phyloP scores from a whole-genome alignment of 129 eudicot genomes.

The Sambucus nigra region DNA sequence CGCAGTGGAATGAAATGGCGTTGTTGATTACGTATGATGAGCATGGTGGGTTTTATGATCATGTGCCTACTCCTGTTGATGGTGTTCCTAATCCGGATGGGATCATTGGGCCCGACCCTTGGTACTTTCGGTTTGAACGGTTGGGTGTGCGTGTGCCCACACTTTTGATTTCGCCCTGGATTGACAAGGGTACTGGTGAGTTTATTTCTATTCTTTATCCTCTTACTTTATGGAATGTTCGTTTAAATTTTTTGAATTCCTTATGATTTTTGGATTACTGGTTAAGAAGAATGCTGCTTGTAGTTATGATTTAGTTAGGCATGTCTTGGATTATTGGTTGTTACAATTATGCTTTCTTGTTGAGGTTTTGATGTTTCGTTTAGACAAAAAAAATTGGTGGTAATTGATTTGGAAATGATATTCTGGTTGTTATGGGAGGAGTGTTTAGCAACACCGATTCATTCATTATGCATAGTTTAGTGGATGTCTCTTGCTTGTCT shows the following conservation, averaged over 20 bases:
- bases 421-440: too few relatives aligned
- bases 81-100: constrained; percentile 97
- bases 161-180: constrained; percentile 81
- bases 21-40: constrained; percentile 88
- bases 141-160: constrained; percentile 95
- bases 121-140: constrained; percentile 64
- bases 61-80: constrained; percentile 79
- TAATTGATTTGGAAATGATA: too few relatives aligned
- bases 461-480: too few relatives aligned
- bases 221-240: background rate
- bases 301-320: background rate
- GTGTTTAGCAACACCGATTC: too few relatives aligned
- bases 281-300: background rate
- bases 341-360: too few relatives aligned
- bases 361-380: too few relatives aligned
- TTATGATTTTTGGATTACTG: background rate
- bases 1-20: constrained; percentile 93
- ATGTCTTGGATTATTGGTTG: background rate
- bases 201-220: constrained; percentile 5
- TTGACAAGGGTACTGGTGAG: constrained; percentile 81
- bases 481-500: too few relatives aligned
- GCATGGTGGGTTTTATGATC: constrained; percentile 98
- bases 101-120: constrained; percentile 79
- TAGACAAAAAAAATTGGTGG: too few relatives aligned
- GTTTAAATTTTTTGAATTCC: background rate